Conservation (phyloP, 176 grass and related monocot species). For the Rhynchospora breviuscula region DNA sequence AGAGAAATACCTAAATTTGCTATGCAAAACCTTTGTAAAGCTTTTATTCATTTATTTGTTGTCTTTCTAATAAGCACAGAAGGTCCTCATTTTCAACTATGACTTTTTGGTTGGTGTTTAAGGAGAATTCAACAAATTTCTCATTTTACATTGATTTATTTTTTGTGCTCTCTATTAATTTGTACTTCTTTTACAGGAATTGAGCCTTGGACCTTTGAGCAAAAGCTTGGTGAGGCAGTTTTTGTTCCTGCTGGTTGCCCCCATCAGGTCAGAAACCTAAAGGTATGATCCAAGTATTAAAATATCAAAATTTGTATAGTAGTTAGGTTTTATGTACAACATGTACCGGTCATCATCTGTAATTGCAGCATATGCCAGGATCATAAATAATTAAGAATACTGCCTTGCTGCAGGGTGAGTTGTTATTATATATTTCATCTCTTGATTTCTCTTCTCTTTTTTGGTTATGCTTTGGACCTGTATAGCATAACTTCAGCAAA, state of each 20-base stretch:
- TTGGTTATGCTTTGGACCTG: not conserved
- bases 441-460: not conserved
- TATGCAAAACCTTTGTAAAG: not conserved
- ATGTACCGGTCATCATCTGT: not conserved
- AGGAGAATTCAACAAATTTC: not conserved
- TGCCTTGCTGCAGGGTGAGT: not conserved
- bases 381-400: not conserved
- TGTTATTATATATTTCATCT: not conserved
- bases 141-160: not conserved
- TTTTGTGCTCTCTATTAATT: not conserved
- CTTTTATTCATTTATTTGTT: not conserved
- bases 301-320: not conserved
- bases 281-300: slow-evolving; percentile 34
- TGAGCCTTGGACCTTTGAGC: slow-evolving; percentile 88
- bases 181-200: slow-evolving; percentile 38
- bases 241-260: slow-evolving; percentile 83
- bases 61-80: not conserved
- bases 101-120: not conserved
- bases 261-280: slow-evolving; percentile 83
- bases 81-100: not conserved
- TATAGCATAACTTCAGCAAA: not conserved
- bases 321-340: not conserved
- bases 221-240: slow-evolving; percentile 82
- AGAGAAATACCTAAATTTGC: not conserved
- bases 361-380: not conserved